A percentile compares a stretch with the other conserved stretches of the same genome.
These are phyloP conservation scores for Ogataea kodamae DNA, from an alignment of 805 yeast species.

Conservation along the genomic window DNA sequence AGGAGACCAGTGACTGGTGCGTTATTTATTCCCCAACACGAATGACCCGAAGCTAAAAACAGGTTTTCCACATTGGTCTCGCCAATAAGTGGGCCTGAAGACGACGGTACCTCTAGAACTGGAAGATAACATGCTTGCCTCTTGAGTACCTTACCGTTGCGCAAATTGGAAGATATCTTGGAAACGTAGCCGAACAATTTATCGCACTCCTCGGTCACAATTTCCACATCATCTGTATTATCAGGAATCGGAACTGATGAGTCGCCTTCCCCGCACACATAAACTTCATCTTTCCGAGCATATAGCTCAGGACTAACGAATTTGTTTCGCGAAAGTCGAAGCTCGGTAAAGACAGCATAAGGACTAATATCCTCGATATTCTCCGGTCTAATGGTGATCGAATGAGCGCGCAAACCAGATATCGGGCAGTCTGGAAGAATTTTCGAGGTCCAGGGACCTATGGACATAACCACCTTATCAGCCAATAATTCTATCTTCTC, in stretches of 20 bases:
- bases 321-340: conserved; percentile 60
- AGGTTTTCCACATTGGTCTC: conserved; percentile 82
- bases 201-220: conserved; percentile 83
- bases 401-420: conserved; percentile 90
- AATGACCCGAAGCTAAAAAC: conserved; percentile 86
- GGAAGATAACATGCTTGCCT: conserved; percentile 96
- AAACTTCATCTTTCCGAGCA: conserved; percentile 92
- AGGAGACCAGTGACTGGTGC: conserved; percentile 97
- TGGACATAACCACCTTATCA: conserved; percentile 76
- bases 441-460: conserved; percentile 97
- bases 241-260: conserved; percentile 88
- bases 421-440: conserved; percentile 91
- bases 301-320: conserved; percentile 91
- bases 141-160: conserved; percentile 69
- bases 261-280: conserved; percentile 97
- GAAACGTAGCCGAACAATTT: conserved; percentile 80
- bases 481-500: conserved; percentile 50
- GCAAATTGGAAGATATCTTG: conserved; percentile 63
- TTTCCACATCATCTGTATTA: conserved; percentile 89
- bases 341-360: conserved; percentile 89
- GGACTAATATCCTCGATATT: conserved; percentile 74
- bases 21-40: conserved; percentile 98
- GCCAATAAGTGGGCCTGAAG: conserved; percentile 92
- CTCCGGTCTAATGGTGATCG: conserved; percentile 84
- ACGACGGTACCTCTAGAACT: conserved; percentile 86